phyloP scores from a whole-genome alignment of 208 protist genomes.

The Borovskyia barvae region DNA sequence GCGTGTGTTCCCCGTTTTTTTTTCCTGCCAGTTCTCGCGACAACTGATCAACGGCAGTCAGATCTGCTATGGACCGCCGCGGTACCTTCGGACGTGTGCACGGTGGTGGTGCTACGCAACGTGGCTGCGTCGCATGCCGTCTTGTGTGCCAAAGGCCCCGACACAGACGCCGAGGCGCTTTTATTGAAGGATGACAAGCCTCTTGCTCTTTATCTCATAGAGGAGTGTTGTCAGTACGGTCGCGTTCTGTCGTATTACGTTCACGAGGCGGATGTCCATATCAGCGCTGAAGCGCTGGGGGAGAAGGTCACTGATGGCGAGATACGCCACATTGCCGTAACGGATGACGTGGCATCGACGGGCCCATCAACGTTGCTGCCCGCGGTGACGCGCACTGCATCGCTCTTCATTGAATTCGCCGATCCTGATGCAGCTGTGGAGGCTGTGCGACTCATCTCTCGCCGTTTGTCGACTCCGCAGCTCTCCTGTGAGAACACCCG shows the following conservation, averaged over 20 bases:
- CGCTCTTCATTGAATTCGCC: slow-evolving; percentile 67
- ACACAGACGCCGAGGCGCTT: no score
- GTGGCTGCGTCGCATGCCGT: slow-evolving; percentile 16
- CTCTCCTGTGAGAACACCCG: no score
- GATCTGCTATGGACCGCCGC: background rate
- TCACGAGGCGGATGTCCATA: slow-evolving; percentile 10
- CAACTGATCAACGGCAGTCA: no score
- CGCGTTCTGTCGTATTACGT: slow-evolving; percentile 72
- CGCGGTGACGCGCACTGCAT: background rate
- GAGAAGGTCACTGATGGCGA: no score
- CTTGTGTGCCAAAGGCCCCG: slow-evolving; percentile 17
- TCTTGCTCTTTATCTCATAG: slow-evolving; percentile 38
- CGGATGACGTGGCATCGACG: background rate
- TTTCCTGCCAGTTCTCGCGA: slow-evolving; percentile 6
- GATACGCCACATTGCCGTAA: no score
- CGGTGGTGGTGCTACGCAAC: slow-evolving; percentile 46
- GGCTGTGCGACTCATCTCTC: slow-evolving; percentile 43
- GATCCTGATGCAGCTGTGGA: slow-evolving; percentile 43
- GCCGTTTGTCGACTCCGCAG: slow-evolving; percentile 12
- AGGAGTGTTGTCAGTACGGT: slow-evolving; percentile 79
- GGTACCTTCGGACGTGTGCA: slow-evolving; percentile 12
- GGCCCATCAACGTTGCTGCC: background rate
- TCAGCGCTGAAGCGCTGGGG: background rate
- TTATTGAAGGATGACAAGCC: slow-evolving; percentile 25
- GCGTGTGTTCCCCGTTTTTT: slow-evolving; percentile 1